Evolutionary conservation across 1,139 yeast species (phyloP).

Genomic region (Blastobotrys serpentis): DNA sequence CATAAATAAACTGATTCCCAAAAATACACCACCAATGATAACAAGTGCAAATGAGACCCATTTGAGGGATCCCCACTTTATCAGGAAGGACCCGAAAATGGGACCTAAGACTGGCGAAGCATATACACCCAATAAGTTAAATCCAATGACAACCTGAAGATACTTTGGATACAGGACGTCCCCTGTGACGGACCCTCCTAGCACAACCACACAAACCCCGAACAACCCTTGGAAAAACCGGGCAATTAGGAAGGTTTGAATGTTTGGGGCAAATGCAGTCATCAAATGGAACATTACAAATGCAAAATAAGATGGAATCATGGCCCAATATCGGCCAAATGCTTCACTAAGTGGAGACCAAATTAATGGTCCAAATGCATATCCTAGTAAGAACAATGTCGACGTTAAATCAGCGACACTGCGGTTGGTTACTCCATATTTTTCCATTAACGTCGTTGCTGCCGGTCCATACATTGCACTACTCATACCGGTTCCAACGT

Average conservation of each 20-base stretch:
- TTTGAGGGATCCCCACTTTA: slow-evolving; percentile 16
- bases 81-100: slow-evolving; percentile 17
- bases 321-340: not conserved
- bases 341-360: slow-evolving; percentile 8
- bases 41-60: slow-evolving; percentile 21
- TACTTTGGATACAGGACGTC: slow-evolving; percentile 1
- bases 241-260: slow-evolving; percentile 51
- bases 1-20: slow-evolving; percentile 2
- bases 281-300: slow-evolving; percentile 13
- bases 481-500: slow-evolving; percentile 7
- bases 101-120: slow-evolving; percentile 22
- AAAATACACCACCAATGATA: slow-evolving; percentile 18
- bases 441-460: not conserved
- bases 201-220: not conserved
- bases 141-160: slow-evolving; percentile 13
- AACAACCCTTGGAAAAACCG: slow-evolving; percentile 68
- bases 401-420: slow-evolving; percentile 4
- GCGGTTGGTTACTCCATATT: not conserved
- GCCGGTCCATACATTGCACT: slow-evolving; percentile 9
- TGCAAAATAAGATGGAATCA: slow-evolving; percentile 3
- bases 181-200: slow-evolving; percentile 1
- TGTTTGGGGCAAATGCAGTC: slow-evolving; percentile 47
- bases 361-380: slow-evolving; percentile 6
- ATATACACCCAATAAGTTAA: slow-evolving; percentile 15
- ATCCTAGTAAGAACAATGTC: slow-evolving; percentile 5